Evolutionary conservation across 164 flowering plant species (phyloP), one percentile per base, ranked within the genome.

Genomic region (Vitis amurensis): DNA sequence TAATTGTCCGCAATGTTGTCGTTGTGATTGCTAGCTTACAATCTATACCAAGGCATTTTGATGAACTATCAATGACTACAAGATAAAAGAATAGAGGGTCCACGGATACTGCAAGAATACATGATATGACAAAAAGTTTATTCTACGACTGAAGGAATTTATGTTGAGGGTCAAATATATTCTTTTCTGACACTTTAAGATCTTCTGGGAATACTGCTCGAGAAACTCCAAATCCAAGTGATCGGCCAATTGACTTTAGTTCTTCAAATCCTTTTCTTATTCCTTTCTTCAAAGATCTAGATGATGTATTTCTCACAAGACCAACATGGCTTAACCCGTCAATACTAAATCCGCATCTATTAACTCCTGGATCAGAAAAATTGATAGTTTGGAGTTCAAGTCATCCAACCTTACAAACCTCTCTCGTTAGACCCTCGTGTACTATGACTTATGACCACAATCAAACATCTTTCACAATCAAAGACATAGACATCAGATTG

Each of bases 141-240:
- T 96, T 96, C 90, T 94, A 96, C 11, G 78, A 64, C 62, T 76
- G 81, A 47, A 96, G 91, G 69, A 88, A 83, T 74, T 84, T 90
- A 76, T 93, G 97, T 80, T 96, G 97, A 51, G 97, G 99, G 74
- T 96, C 94, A 82, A 90, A 87, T 79, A 96, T 90, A 77, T 86
- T 91, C 80, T 84, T 90, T 74, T 85, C 91, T 50, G 96, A 90
- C 27, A 81, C 91, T 78, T 90, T 85, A 67, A 93, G 91, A 78
- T 95, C 99, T 76, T 93, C 97, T 4, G 92, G 91, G 68, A 91
- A 91, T 61, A 91, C 93, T 14, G 90, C 93, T n/a, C 82, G 79
- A 59, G 97, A 84, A 77, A 89, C 97, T 64, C 98, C 97, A 73
- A 86, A 86, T 59, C 88, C 72, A 73, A 95, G 90, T 48, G 94